phyloP scores from a whole-genome alignment of 202 grass and related monocot genomes.

The Tripidium arundinaceum region DNA sequence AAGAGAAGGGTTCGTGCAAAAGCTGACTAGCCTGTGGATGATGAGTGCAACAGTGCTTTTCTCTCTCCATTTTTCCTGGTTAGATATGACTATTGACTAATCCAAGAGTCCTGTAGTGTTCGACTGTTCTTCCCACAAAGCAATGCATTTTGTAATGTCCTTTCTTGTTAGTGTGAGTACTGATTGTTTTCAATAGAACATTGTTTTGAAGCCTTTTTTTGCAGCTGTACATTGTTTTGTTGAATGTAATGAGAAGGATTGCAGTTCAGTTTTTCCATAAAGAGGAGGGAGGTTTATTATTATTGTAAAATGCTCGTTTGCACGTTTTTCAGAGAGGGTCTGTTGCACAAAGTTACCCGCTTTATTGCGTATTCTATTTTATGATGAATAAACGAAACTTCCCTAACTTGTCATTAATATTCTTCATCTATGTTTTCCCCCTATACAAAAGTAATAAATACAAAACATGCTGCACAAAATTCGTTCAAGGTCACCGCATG shows the following conservation, averaged over 20 bases:
- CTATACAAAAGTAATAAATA: slow-evolving; percentile 30
- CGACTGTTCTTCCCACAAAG: too few species aligned
- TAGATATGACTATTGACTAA: too few species aligned
- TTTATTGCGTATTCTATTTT: slow-evolving; percentile 6
- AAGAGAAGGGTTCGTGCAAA: slow-evolving; percentile 49
- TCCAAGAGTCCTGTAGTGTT: too few species aligned
- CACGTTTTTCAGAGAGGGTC: too few species aligned
- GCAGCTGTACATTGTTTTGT: not conserved
- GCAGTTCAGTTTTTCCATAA: not conserved
- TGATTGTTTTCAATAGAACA: not conserved
- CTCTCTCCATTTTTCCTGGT: too few species aligned
- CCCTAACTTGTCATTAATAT: slow-evolving; percentile 3
- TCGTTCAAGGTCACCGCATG: not conserved
- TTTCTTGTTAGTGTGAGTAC: slow-evolving; percentile 14
- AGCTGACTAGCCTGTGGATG: slow-evolving; percentile 52
- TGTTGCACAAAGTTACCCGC: too few species aligned
- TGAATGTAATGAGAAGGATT: too few species aligned
- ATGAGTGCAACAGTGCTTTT: too few species aligned
- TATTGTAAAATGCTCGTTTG: too few species aligned
- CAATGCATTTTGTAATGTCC: not conserved
- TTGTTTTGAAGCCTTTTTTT: too few species aligned
- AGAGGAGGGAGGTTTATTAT: not conserved
- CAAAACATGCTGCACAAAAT: too few species aligned
- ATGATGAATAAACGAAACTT: not conserved
- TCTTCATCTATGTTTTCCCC: not conserved